Evolutionary conservation across 805 yeast genomes (phyloP), one percentile per base, ranked within the genome.

Genomic region (Wickerhamiella azyma): DNA sequence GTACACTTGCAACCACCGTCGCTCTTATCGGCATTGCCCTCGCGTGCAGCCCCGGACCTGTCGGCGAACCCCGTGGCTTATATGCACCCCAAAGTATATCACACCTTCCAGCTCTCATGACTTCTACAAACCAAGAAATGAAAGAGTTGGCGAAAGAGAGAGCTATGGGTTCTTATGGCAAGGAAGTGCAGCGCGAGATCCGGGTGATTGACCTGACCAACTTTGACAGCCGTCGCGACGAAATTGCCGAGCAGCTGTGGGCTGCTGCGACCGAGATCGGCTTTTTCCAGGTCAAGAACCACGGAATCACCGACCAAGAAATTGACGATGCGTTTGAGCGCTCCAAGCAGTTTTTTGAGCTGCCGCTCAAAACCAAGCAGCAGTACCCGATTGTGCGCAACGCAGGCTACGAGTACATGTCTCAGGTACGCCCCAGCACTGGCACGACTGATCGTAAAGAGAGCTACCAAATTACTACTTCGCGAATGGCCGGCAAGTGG

Each of bases 391-490:
- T 43, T 26, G 37, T 37, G 10, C 33, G 37, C 40, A 50, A 50
- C 16, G 53, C 47, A 1, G 53, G 53, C 8, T 50, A 47, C 45
- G 53, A 50, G 37, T 46, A 33, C 38, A 37, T 37, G 45, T 30
- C 42, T 9, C 53, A 50, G 39, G 46, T 50, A 17, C 43, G 53
- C 2, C 53, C 53, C 13, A 41, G 48, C 11, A 50, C 53, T n/a
- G 53, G 53, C 13, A 48, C 53, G 2, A 44, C 33, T 3, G 53
- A 50, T 14, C 45, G 47, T 29, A 50, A 50, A 19, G 51, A 50
- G 39, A 48, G 51, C 19, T 48, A 46, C 29, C 53, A 50, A 18
- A 46, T 50, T 32, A 50, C 53, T 1, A 17, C 24, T 4, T 45
- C 50, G 10, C 48, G 51, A 4, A 50, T 50, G 53, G 38, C 37